phyloP scores from a whole-genome alignment of 306 rosid species.

The Cicer bijugum region DNA sequence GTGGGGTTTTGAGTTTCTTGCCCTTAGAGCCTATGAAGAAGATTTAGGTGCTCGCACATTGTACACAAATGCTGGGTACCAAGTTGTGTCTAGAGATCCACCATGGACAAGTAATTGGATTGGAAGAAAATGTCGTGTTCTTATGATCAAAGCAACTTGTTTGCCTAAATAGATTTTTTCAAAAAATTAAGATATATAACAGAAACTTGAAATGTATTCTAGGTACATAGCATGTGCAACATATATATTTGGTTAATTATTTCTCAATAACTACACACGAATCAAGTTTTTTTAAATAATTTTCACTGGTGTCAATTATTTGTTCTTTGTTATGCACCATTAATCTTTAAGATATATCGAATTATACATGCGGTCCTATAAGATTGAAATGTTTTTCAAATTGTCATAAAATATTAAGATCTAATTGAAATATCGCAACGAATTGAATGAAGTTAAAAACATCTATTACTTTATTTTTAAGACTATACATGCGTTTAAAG shows the following conservation, averaged over 20 bases:
- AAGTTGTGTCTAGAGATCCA: conserved; percentile 70
- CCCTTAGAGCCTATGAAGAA: conserved; percentile 82
- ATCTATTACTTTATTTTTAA: no score
- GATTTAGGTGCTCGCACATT: conserved; percentile 77
- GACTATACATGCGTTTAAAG: no score
- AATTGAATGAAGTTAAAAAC: no score
- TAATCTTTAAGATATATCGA: no score
- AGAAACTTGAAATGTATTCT: background rate
- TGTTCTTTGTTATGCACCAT: no score
- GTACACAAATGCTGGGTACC: conserved; percentile 77
- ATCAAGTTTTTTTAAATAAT: no score
- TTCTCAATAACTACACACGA: conserved; percentile 19
- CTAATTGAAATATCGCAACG: no score
- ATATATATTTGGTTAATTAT: conserved; percentile 29
- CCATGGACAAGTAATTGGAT: conserved; percentile 84
- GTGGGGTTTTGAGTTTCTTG: conserved; percentile 80
- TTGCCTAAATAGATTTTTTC: conserved; percentile 7
- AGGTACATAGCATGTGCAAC: conserved; percentile 32
- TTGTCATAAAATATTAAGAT: no score
- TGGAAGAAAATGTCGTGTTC: conserved; percentile 81
- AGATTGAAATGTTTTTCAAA: no score
- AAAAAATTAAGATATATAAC: background rate
- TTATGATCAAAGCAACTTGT: conserved; percentile 64
- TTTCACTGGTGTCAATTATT: no score
- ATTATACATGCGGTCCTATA: no score